Evolutionary conservation across 2,329 filamentous ascomycete genomes (phyloP).

Genomic region (Microdochium nivale): DNA sequence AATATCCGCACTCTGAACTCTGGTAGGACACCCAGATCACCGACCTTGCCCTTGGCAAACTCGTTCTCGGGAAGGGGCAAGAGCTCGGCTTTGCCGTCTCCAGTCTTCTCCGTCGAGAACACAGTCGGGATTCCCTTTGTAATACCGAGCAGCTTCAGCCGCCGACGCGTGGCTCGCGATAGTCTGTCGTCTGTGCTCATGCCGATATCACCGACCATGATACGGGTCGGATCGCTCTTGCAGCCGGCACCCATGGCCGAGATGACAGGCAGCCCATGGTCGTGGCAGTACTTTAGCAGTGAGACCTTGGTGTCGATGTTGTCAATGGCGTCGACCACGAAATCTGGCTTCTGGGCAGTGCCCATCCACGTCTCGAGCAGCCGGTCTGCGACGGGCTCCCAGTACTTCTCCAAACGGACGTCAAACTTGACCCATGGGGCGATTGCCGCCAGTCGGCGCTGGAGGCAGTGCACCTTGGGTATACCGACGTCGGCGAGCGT

Average conservation of each 20-base stretch:
- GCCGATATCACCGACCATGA: slow-evolving; percentile 88
- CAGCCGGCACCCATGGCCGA: slow-evolving; percentile 95
- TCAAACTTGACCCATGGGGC: slow-evolving; percentile 91
- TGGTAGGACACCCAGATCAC: slow-evolving; percentile 78
- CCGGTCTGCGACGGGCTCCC: slow-evolving; percentile 51
- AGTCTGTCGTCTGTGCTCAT: slow-evolving; percentile 80
- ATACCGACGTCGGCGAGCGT: slow-evolving; percentile 90
- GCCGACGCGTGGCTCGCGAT: slow-evolving; percentile 73
- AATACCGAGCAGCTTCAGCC: slow-evolving; percentile 70
- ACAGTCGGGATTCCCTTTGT: slow-evolving; percentile 82
- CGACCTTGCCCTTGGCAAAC: slow-evolving; percentile 75
- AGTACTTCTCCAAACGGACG: slow-evolving; percentile 75
- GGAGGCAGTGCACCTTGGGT: slow-evolving; percentile 81
- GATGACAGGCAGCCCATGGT: slow-evolving; percentile 70
- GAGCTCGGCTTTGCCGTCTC: slow-evolving; percentile 83
- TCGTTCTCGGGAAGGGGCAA: slow-evolving; percentile 83
- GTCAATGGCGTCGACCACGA: slow-evolving; percentile 94
- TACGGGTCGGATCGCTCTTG: slow-evolving; percentile 76
- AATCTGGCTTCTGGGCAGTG: slow-evolving; percentile 61
- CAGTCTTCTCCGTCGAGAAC: slow-evolving; percentile 84
- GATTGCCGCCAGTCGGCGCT: slow-evolving; percentile 72
- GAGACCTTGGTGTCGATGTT: slow-evolving; percentile 97
- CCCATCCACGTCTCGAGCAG: slow-evolving; percentile 61
- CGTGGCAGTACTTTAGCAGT: slow-evolving; percentile 78
- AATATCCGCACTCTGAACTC: slow-evolving; percentile 94